Base-by-base conservation (phyloP, 2,329 filamentous ascomycete genomes). In the Calonectria pseudoreteaudii region DNA sequence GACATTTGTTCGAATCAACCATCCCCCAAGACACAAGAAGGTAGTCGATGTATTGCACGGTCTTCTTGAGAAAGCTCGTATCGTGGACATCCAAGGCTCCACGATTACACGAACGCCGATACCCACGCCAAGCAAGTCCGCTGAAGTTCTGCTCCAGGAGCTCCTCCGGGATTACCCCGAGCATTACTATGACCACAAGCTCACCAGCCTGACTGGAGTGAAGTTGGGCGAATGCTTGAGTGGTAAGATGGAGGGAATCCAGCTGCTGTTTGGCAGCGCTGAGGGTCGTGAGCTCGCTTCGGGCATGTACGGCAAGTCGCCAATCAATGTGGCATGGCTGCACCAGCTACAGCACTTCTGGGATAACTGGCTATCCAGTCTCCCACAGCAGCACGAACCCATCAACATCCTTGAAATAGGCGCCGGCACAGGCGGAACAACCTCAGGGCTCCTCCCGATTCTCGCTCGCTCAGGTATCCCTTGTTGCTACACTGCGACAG, bases 391-490 rank as follows among this genome's bases (percentile, higher is more conserved):
- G 50, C 28, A 53, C 3, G 50, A 53, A 16, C 52, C 52, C 4
- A 36, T 71, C 41, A 71, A 62, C 20, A 62, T 71, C 14, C 26
- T 71, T 8, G 69, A 71, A 52, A 31, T 71, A 6, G 69, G 69
- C 14, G 69, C 69, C 0, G 69, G 71, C 0, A 73, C 71, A 1
- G 71, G 71, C 3, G 71, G 71, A 8, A 66, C 71, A 1, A 73
- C 71, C 1, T 14, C 13, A 7, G 41, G 28, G 9, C 38, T 73
- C 20, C 30, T 53, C 4, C 60, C 60, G 11, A 8, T 60, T 7
- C 30, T 73, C 2, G 66, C 58, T 2, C 18, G 16, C 11, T 62
- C 58, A 10, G 47, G 49, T 18, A 62, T 70, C 1, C 66, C 66
- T 1, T n/a, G 69, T 14, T 41, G 58, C 8, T 73, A 73, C 34